Evolutionary conservation across 2,329 filamentous ascomycete genomes (phyloP).

Genomic region (Myriosclerotinia duriaeana): DNA sequence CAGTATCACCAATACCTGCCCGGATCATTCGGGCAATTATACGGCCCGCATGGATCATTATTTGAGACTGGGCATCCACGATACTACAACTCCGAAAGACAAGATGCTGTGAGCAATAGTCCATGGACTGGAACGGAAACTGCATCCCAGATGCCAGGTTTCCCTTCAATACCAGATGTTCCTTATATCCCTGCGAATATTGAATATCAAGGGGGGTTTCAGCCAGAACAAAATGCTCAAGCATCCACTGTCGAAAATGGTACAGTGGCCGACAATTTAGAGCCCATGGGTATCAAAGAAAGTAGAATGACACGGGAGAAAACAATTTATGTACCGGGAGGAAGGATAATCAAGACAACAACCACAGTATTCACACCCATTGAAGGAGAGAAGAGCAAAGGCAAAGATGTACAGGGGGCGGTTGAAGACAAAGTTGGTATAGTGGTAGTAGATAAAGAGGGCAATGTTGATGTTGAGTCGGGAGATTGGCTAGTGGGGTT

Average conservation of each 20-base stretch:
- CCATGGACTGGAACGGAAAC: neutral
- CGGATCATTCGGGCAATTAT: neutral
- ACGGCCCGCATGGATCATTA: neutral
- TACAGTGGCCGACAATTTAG: neutral
- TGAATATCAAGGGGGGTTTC: neutral
- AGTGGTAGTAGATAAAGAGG: conserved; percentile 22
- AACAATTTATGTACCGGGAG: conserved; percentile 19
- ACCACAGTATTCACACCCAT: conserved; percentile 10
- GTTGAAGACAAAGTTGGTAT: conserved; percentile 18
- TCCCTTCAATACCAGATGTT: neutral
- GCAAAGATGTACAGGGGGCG: neutral
- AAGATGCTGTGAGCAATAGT: neutral
- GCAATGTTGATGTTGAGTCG: conserved; percentile 16
- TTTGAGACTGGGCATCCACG: neutral
- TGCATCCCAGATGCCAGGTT: neutral
- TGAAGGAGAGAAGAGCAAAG: conserved; percentile 1
- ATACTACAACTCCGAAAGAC: neutral
- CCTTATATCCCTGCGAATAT: neutral
- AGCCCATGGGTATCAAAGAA: conserved; percentile 16
- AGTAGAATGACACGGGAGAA: conserved; percentile 22
- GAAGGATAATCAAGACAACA: conserved; percentile 13
- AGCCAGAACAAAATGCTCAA: neutral
- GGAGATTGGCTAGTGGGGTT: conserved; percentile 18
- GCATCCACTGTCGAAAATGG: neutral
- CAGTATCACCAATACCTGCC: neutral